These are phyloP conservation scores for Tulasnella calospora DNA, from an alignment of 768 basidiomycete species.

Conservation along the genomic window DNA sequence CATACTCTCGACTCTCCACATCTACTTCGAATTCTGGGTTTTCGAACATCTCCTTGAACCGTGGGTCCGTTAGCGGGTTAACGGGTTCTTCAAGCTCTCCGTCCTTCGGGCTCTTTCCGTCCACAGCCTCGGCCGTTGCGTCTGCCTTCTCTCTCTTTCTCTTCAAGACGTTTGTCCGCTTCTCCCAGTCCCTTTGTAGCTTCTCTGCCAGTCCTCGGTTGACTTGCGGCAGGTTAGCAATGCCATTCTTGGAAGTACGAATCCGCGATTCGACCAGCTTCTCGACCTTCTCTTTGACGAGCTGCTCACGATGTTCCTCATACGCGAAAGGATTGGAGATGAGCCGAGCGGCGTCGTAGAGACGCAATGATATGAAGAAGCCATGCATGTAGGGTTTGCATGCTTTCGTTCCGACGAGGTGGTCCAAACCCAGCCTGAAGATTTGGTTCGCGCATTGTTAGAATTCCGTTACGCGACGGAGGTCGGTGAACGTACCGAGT, in stretches of 20 bases:
- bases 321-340: constrained; percentile 97
- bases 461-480: not conserved
- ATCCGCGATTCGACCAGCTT: constrained; percentile 92
- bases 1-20: constrained; percentile 79
- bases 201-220: constrained; percentile 85
- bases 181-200: constrained; percentile 42
- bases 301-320: constrained; percentile 84
- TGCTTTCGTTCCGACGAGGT: constrained; percentile 87
- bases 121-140: constrained; percentile 47
- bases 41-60: constrained; percentile 87
- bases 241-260: constrained; percentile 63
- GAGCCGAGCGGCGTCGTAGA: constrained; percentile 92
- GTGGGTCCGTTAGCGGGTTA: constrained; percentile 69
- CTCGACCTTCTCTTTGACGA: constrained; percentile 84
- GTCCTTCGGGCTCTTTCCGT: constrained; percentile 34
- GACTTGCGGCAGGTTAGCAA: constrained; percentile 51
- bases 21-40: constrained; percentile 91
- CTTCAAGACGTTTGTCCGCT: constrained; percentile 29
- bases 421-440: constrained; percentile 81
- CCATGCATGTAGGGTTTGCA: constrained; percentile 99
- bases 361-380: constrained; percentile 92
- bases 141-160: constrained; percentile 29
- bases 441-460: not conserved
- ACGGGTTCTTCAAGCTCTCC: constrained; percentile 32
- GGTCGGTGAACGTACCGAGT: constrained; percentile 49